Evolutionary conservation across 2,329 filamentous ascomycete genomes (phyloP).

Genomic region (Polychaeton citri): DNA sequence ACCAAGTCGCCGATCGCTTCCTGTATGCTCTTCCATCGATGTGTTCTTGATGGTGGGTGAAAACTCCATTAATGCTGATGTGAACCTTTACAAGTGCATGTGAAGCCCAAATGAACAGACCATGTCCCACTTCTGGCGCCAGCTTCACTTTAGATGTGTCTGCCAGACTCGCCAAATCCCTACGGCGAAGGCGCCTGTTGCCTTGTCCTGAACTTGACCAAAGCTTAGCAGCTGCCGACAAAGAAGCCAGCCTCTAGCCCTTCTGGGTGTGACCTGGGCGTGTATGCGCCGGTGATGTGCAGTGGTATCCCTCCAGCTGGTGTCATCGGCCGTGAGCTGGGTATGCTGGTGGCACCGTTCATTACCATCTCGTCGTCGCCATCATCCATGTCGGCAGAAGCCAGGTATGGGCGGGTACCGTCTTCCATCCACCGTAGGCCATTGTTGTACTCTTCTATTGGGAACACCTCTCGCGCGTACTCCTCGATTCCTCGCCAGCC

Average conservation of each 20-base stretch:
- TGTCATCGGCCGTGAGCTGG: conserved; percentile 14
- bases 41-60: no score
- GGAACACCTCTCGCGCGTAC: conserved; percentile 88
- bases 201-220: no score
- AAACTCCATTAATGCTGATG: no score
- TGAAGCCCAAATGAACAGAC: no score
- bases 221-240: conserved; percentile 16
- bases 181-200: no score
- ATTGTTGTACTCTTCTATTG: conserved; percentile 87
- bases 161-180: no score
- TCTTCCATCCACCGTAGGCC: conserved; percentile 82
- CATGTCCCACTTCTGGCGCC: no score
- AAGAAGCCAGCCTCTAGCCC: conserved; percentile 16
- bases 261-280: conserved; percentile 19
- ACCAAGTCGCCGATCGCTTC: no score
- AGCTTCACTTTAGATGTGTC: no score
- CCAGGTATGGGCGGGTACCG: conserved; percentile 7
- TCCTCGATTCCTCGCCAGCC: conserved; percentile 83
- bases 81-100: no score
- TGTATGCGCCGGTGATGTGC: conserved; percentile 20
- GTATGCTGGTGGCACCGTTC: neutral
- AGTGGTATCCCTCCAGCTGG: conserved; percentile 11
- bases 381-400: conserved; percentile 1
- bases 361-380: conserved; percentile 2
- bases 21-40: no score